A percentile compares a stretch with the other conserved stretches of the same genome.
Conservation (phyloP, 1,284 basidiomycete species). For the Rhodotorula mucilaginosa region DNA sequence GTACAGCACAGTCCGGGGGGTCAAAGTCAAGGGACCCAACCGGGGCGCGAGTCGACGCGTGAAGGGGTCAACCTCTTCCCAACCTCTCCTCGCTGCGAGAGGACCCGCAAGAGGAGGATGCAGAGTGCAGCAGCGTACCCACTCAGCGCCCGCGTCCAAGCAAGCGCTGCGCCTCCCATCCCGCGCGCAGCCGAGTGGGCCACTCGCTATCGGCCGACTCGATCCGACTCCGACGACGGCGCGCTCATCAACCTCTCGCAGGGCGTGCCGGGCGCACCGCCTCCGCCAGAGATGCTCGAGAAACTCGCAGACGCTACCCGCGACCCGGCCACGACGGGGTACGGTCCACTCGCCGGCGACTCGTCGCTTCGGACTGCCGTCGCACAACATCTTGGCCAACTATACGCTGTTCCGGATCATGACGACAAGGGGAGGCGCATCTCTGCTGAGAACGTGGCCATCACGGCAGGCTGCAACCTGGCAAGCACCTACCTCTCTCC, state of each 20-base stretch:
- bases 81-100: too few species aligned
- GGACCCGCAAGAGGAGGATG: too few species aligned
- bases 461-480: slow-evolving; percentile 51
- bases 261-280: slow-evolving; percentile 67
- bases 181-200: slow-evolving; percentile 69
- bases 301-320: slow-evolving; percentile 56
- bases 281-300: slow-evolving; percentile 58
- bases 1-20: too few species aligned
- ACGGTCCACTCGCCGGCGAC: slow-evolving; percentile 68
- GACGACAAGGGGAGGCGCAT: not conserved
- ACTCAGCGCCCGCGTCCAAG: slow-evolving; percentile 8
- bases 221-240: slow-evolving; percentile 31
- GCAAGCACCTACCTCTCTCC: slow-evolving; percentile 42
- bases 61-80: too few species aligned
- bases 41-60: too few species aligned
- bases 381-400: slow-evolving; percentile 62
- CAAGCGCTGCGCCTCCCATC: slow-evolving; percentile 50
- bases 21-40: too few species aligned
- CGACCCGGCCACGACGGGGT: slow-evolving; percentile 57
- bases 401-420: slow-evolving; percentile 56
- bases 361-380: slow-evolving; percentile 59
- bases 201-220: slow-evolving; percentile 50
- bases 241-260: slow-evolving; percentile 69
- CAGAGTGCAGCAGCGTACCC: not conserved
- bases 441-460: slow-evolving; percentile 56